Evolutionary conservation across 2,329 filamentous ascomycete genomes (phyloP), one percentile per base, ranked within the genome.

Genomic region (Rhynchosporium agropyri): DNA sequence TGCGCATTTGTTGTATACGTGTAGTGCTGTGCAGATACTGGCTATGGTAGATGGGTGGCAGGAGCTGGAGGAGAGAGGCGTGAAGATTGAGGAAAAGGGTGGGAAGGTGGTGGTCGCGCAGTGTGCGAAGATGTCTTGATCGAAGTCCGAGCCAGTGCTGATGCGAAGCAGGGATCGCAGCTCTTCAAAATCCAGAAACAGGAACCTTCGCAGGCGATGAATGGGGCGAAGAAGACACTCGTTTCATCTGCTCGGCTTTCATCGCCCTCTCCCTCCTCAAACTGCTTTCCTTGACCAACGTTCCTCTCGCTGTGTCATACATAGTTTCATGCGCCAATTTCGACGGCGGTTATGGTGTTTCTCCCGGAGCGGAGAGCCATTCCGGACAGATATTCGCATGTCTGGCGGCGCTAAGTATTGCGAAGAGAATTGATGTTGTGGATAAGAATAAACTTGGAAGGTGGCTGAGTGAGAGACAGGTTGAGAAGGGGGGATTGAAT

Each of bases 361-460:
- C 85, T 48, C 95, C 95, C 1, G 93, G 93, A 8, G 92, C 92
- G 20, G 95, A 99, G 77, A 96, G 93, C 31, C 95, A 99, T 76
- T 88, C 94, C 0, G 95, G 93, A 13, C 95, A 99, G 77, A 92
- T 98, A 51, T 97, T 96, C 75, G 97, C 94, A 6, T 99, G 95
- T 74, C 83, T 98, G 26, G 93, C 88, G 12, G 92, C 94, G 26
- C 81, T 99, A 62, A 84, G 89, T 49, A 97, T 99, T 69, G 92
- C 90, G 46, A 87, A 86, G 28, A 85, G 90, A 53, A 82, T 97
- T 53, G 92, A 97, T 71, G 79, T 94, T 15, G 88, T 97, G 51
- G 87, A 97, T 73, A 84, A 84, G 65, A 91, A 97, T 74, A 90
- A 89, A 70, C 80, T 98, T 4, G 93, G 88, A 20, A 85, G 87